Evolutionary conservation across 352 stramenopile genomes (phyloP), one percentile per base, ranked within the genome.

Genomic region (Phytopythium litorale): DNA sequence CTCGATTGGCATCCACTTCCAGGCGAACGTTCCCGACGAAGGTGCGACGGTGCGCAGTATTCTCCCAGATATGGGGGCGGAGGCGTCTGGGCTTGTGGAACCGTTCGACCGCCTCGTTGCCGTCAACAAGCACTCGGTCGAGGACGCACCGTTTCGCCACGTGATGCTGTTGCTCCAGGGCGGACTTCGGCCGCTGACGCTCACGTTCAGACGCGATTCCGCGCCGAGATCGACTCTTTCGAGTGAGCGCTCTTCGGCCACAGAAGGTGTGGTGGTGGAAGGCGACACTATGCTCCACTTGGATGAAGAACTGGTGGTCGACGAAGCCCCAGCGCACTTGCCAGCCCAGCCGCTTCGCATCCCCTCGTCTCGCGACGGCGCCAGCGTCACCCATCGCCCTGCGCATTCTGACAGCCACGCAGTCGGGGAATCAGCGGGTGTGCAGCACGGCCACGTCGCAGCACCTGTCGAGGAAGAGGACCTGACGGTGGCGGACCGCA

Each of bases 151-250:
- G 43, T 95, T 95, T 62, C 83, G 79, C 1, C 84, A 93, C 54
- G 72, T 89, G 21, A 95, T 95, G 86, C 57, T 95, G 13, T 43
- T 95, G 12, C 56, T 95, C 9, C 79, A 95, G 69, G 86, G 86
- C 33, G 86, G 86, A 1, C 66, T 91, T 21, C 79, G 84, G n/a
- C 86, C 86, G 3, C 59, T 95, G 8, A 92, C 78, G 5, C 65
- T 95, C 3, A 91, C 82, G 21, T 95, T 95, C 60, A 81, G 85
- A 42, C 79, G 85, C 9, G 60, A 79, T 42, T 16, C 64, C 15
- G 67, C 59, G n/a, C 23, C 57, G 21, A 11, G 51, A 19, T 42
- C 51, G 19, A 16, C 51, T n/a, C 12, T 37, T 3, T 56, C 50
- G 21, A 52, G 32, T 21, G n/a, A 50, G 2, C 21, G 16, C 3